Base-by-base conservation (phyloP, 202 grass and related monocot species). In the Alloteropsis angusta region DNA sequence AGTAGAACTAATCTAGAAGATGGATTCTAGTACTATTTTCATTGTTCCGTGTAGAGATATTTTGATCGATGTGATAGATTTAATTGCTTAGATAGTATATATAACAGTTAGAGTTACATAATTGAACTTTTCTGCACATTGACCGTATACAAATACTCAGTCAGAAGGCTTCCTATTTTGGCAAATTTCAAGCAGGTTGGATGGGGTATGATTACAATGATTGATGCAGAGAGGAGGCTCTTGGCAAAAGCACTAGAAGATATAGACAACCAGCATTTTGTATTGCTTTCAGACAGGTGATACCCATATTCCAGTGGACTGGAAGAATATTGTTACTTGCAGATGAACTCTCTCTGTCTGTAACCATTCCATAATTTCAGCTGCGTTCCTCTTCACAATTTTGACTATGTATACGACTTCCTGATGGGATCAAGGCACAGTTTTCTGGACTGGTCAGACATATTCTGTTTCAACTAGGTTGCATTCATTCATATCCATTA, bases 241-340 rank as follows among this genome's bases (percentile, higher is more conserved):
- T 65, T 88, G 47, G 82, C 87, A 65, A 88, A 89, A 61, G 87
- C 82, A 34, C 64, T 92, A 23, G 85, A 88, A 72, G 89, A 92
- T 72, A 45, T 60, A 72, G 79, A 83, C 69, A 91, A 91, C 77
- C 89, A 91, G 28, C 79, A 85, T 60, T 91, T 91, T 85, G 85
- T 91, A 6, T 85, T 91, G 49, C 85, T 91, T 77, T 91, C 89
- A 60, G 89, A 91, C 49, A 91, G 89, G 89, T 91, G 57, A 77
- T 63, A 14, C 46, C 4, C 12, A 60, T 47, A 43, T 57, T 43
- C 2, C 6, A 65, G 47, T 21, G 49, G 18, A 54, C 12, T 17
- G 14, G 6, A 75, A 47, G 57, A 16, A 26, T 50, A 45, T 36
- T 30, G n/a, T n/a, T 80, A 42, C 39, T 76, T 64, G 2, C 17